Conservation (phyloP, 1,139 yeast species). For the Taphrina communis region DNA sequence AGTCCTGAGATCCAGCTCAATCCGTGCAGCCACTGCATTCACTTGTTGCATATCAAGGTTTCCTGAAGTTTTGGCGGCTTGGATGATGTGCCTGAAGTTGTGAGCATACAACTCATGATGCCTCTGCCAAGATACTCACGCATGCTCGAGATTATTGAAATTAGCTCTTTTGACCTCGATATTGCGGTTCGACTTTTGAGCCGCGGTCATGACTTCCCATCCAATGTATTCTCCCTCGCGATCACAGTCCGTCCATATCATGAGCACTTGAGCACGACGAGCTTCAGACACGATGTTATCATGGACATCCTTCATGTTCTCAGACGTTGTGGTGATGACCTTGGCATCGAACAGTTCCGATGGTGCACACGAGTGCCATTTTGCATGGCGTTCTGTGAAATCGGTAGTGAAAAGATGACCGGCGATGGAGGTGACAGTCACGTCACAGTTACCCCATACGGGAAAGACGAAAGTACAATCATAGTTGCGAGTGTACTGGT, state of each 20-base stretch:
- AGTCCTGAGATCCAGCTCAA: constrained; percentile 84
- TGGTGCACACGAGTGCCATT: constrained; percentile 75
- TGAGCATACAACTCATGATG: neutral
- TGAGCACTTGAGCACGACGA: constrained; percentile 62
- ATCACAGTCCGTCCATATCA: constrained; percentile 99
- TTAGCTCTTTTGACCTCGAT: constrained; percentile 69
- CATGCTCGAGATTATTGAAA: constrained; percentile 82
- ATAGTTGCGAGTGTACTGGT: constrained; percentile 77
- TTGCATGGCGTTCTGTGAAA: constrained; percentile 58
- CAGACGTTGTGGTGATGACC: constrained; percentile 55
- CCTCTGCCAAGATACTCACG: constrained; percentile 37
- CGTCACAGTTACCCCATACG: constrained; percentile 70
- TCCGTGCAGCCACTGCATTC: constrained; percentile 82
- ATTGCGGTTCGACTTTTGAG: constrained; percentile 61
- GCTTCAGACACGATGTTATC: constrained; percentile 76
- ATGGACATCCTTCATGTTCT: constrained; percentile 60
- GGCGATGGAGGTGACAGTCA: constrained; percentile 87
- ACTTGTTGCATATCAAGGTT: constrained; percentile 71
- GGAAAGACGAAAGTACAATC: constrained; percentile 66
- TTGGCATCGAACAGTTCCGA: constrained; percentile 74
- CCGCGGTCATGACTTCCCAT: constrained; percentile 75
- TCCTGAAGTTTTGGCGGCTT: constrained; percentile 75
- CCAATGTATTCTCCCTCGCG: constrained; percentile 98
- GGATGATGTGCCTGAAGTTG: constrained; percentile 61
- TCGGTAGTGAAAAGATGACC: constrained; percentile 80